Base-by-base conservation (phyloP, 2,329 filamentous ascomycete species). In the Alternaria conjuncta region DNA sequence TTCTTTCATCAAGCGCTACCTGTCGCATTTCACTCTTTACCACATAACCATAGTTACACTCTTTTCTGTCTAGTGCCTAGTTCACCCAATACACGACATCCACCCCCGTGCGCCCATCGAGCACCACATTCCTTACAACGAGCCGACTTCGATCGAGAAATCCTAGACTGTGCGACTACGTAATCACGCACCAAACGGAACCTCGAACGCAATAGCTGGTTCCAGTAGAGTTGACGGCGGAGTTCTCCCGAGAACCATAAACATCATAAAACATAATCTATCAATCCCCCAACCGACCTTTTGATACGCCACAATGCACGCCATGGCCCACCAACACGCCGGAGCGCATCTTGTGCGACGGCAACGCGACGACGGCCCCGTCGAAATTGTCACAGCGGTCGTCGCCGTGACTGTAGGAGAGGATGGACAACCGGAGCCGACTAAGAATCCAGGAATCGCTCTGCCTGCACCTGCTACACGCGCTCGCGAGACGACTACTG, bases 331-430 rank as follows among this genome's bases (percentile, higher is more conserved):
- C 54, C 69, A 72, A 21, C 75, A 78, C 47, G 72, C 64, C 25
- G 65, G 69, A 12, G 49, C 67, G 63, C 77, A 78, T 64, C 66
- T 75, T 15, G 65, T 71, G 69, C 77, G 69, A 43, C 75, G 78
- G 21, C 75, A 79, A 61, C 71, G 65, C 50, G 47, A 69, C 26
- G 49, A 71, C 3, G 61, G 68, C 58, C 8, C 20, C n/a, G 51
- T 60, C 2, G 61, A 57, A 3, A 55, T 71, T 10, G 71, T 70
- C 18, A 83, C 80, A 3, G 70, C 82, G 53, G 74, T 83, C 11
- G 78, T 79, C 1, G 76, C 85, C 44, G 81, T 88, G 45, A 86
- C 87, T 73, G 81, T 86, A 49, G 88, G 86, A 0, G 80, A 84
- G 28, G 70, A 81, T 18, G 36, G 36, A 21, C 80, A 84, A 57